Conservation (phyloP, 176 grass and related monocot species). For the Oryza officinalis region DNA sequence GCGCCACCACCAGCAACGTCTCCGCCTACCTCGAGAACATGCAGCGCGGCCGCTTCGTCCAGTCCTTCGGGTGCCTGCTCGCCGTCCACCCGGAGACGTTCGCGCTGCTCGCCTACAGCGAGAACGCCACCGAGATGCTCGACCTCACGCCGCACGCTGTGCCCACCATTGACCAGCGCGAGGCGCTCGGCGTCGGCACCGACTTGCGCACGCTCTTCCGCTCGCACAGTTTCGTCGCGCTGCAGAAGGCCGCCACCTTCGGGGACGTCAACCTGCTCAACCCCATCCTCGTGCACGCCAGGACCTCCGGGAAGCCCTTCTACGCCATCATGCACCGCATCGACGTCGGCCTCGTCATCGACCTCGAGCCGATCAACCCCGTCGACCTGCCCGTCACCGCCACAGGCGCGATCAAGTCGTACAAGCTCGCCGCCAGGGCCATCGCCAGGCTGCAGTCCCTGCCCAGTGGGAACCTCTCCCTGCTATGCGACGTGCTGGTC, state of each 20-base stretch:
- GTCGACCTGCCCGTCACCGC: conserved; percentile 77
- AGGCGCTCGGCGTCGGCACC: conserved; percentile 58
- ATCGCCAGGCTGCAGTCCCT: conserved; percentile 88
- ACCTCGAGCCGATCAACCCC: conserved; percentile 89
- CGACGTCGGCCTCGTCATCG: conserved; percentile 81
- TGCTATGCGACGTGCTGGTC: conserved; percentile 91
- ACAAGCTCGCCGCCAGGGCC: conserved; percentile 94
- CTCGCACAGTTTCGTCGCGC: conserved; percentile 63
- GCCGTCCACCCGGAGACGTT: conserved; percentile 72
- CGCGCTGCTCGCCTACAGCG: conserved; percentile 74
- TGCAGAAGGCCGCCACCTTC: conserved; percentile 82
- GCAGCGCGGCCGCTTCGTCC: conserved; percentile 80
- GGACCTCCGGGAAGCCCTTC: conserved; percentile 89
- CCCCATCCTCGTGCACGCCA: conserved; percentile 88
- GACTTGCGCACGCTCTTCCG: conserved; percentile 80
- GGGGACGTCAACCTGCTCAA: conserved; percentile 85
- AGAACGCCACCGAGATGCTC: conserved; percentile 98
- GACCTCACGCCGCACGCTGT: conserved; percentile 88
- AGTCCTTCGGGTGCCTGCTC: conserved; percentile 89
- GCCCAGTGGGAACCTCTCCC: conserved; percentile 85
- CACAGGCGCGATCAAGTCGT: conserved; percentile 76
- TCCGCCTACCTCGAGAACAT: conserved; percentile 78
- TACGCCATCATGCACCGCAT: conserved; percentile 89
- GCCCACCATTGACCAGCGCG: conserved; percentile 87
- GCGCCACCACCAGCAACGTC: conserved; percentile 47